These are phyloP conservation scores for Lachnellula suecica DNA, from an alignment of 2,329 filamentous ascomycete species.

Conservation along the genomic window DNA sequence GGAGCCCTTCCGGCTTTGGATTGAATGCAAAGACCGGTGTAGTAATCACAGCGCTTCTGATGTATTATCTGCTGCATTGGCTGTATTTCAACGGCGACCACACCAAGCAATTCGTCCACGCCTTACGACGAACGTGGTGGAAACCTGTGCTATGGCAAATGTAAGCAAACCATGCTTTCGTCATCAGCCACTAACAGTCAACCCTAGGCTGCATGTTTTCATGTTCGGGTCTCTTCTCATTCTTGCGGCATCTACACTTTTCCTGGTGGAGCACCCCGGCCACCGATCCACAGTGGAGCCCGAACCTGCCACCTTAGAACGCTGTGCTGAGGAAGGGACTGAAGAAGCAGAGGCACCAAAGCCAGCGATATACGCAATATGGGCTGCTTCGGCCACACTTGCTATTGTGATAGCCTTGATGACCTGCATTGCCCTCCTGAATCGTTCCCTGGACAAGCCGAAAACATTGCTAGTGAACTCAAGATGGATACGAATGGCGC, in stretches of 20 bases:
- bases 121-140: constrained; percentile 20
- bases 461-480: constrained; percentile 14
- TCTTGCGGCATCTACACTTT: constrained; percentile 17
- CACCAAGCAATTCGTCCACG: constrained; percentile 16
- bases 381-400: constrained; percentile 18
- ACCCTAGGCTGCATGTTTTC: constrained; percentile 11
- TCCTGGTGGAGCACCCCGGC: constrained; percentile 9
- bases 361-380: constrained; percentile 5
- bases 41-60: constrained; percentile 10
- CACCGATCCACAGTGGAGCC: background rate
- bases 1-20: constrained; percentile 15
- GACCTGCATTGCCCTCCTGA: constrained; percentile 14
- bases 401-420: constrained; percentile 7
- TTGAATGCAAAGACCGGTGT: constrained; percentile 11
- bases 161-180: constrained; percentile 1
- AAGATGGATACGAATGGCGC: constrained; percentile 12
- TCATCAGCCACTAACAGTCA: background rate
- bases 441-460: constrained; percentile 12
- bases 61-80: constrained; percentile 21
- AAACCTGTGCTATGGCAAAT: constrained; percentile 17
- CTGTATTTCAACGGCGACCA: constrained; percentile 22
- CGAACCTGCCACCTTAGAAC: background rate
- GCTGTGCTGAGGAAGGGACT: background rate
- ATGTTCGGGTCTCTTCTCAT: constrained; percentile 16
- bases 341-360: background rate